Base-by-base conservation (phyloP, 1,284 basidiomycete species). In the Golubevia sp. region DNA sequence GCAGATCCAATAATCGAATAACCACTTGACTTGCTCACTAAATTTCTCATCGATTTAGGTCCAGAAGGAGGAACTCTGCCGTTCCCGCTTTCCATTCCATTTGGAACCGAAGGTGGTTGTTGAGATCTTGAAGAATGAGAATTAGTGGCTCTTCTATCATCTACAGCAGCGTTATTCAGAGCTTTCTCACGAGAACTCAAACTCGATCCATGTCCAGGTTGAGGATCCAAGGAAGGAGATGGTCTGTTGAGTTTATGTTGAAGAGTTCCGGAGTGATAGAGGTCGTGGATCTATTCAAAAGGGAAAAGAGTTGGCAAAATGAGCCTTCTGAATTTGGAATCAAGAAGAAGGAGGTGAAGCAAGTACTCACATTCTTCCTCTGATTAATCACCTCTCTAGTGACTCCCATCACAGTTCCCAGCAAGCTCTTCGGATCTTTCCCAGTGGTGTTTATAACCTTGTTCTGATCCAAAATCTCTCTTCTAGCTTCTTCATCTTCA, bases 341-440 rank as follows among this genome's bases (percentile, higher is more conserved):
- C 21, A 49, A 56, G 21, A 3, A 49, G 55, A 18, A 56, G 55
- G 21, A 13, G 7, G 2, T 34, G 55, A 48, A 49, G 38, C 7
- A 13, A 2, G 8, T 20, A 50, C 57, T 58, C 38, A 61, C 54
- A 25, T 68, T 75, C 27, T 70, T 74, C 24, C 79, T 69, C 26
- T 74, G 66, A 54, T 71, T 72, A 77, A 88, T 73, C 66, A 92
- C 92, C 86, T 94, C 91, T 75, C 91, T 90, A 0, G 91, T 90
- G 3, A 96, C 88, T 34, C 91, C 91, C 85, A 97, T 87, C 24
- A 97, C 89, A 55, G 88, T 90, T 1, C 89, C 88, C 23, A 97
- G 84, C 55, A 97, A 90, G 76, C 92, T 93, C 87, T 91, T 86
- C 54, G 64, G 66, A 84, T 85, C 48, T 80, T 84, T 61, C 82